Evolutionary conservation across 2,329 filamentous ascomycete genomes (phyloP).

Genomic region (Ophiostoma perfectum): DNA sequence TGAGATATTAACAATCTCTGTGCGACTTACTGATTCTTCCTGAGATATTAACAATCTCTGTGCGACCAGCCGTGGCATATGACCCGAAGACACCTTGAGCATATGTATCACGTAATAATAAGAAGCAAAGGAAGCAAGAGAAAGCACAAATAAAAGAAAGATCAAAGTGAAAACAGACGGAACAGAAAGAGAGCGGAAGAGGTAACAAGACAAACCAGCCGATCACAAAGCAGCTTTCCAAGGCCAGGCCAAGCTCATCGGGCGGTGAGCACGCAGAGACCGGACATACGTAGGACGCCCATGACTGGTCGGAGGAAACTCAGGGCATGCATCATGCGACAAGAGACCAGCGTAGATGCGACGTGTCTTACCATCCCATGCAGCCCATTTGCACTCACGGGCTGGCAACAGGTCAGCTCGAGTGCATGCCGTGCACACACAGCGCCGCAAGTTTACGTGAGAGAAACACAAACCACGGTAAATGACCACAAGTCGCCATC

Average conservation of each 20-base stretch:
- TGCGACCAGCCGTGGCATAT: not conserved
- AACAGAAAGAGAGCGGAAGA: not conserved
- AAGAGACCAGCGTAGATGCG: no score
- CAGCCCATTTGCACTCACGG: not conserved
- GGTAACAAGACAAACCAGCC: not conserved
- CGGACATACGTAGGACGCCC: slow-evolving; percentile 1
- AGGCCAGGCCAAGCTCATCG: not conserved
- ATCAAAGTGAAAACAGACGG: not conserved
- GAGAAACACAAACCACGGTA: not conserved
- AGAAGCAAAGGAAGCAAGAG: not conserved
- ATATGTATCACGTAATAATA: no score
- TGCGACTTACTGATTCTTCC: not conserved
- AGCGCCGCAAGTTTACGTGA: not conserved
- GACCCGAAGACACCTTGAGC: not conserved
- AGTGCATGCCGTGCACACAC: no score
- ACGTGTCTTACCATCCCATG: not conserved
- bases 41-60: not conserved
- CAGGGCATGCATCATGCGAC: no score
- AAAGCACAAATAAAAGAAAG: not conserved
- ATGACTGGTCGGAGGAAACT: not conserved
- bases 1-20: not conserved
- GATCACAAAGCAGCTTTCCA: not conserved
- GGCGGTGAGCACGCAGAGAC: not conserved
- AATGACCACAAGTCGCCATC: not conserved
- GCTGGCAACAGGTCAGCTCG: no score